Conservation (phyloP, 331 rosid genomes). For the Pyrus hybrid region DNA sequence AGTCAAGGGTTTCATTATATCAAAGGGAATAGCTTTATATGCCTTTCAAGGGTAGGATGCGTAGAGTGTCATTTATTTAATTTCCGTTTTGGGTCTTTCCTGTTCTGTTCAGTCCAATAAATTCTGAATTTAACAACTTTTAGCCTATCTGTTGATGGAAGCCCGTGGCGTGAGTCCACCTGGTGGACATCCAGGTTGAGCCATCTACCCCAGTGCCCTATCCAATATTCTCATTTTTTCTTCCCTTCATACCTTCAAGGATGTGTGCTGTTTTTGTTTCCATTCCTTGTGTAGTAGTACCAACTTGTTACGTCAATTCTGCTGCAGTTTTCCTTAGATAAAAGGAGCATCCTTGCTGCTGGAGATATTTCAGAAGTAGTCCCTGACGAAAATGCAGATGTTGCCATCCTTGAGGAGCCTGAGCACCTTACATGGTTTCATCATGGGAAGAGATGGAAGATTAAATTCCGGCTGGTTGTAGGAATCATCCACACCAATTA, state of each 20-base stretch:
- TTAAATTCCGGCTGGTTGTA: conserved; percentile 60
- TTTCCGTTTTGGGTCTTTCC: neutral
- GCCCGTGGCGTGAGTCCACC: neutral
- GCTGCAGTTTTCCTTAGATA: conserved; percentile 68
- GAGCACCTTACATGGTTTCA: conserved; percentile 95
- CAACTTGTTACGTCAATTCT: conserved; percentile 13
- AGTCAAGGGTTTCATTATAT: neutral
- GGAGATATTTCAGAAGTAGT: conserved; percentile 90
- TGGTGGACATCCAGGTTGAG: neutral
- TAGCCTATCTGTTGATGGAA: neutral
- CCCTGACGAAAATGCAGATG: conserved; percentile 69
- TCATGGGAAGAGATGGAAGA: conserved; percentile 94
- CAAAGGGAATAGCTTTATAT: no score
- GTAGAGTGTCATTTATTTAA: neutral
- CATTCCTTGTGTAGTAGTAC: neutral
- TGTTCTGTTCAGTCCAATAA: neutral
- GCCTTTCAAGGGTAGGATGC: neutral
- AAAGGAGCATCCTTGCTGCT: conserved; percentile 79
- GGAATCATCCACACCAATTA: conserved; percentile 92
- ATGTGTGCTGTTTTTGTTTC: neutral
- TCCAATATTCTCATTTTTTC: neutral
- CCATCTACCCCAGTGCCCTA: neutral
- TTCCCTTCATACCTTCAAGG: neutral
- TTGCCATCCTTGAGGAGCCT: conserved; percentile 96
- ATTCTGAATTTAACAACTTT: neutral